Evolutionary conservation across 345 rosid species (phyloP).

Genomic region (Heritiera littoralis): DNA sequence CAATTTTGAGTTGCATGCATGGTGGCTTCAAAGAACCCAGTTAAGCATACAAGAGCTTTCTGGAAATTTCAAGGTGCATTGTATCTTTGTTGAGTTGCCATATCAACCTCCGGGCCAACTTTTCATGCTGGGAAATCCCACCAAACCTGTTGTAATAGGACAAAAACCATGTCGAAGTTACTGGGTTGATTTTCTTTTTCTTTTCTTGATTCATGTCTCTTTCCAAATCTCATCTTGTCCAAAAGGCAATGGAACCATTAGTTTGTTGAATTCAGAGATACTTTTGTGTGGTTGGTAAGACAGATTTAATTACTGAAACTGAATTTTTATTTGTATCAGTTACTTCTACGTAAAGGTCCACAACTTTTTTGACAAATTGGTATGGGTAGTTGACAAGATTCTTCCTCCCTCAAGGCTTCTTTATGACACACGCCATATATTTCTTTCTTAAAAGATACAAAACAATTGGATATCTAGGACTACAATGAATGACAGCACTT

Average conservation of each 20-base stretch:
- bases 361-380: constrained; percentile 28
- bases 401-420: neutral
- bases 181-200: neutral
- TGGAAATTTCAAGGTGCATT: neutral
- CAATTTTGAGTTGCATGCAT: neutral
- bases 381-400: constrained; percentile 27
- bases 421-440: neutral
- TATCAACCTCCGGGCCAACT: neutral
- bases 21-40: neutral
- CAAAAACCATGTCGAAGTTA: neutral
- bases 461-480: neutral
- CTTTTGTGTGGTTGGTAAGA: constrained; percentile 17
- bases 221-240: neutral
- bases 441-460: neutral
- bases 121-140: constrained; percentile 10
- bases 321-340: neutral
- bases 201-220: neutral
- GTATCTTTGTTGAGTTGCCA: neutral
- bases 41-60: neutral
- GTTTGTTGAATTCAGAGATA: neutral
- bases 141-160: neutral
- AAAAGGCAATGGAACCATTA: neutral
- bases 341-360: constrained; percentile 18
- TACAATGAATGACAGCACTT: neutral
- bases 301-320: constrained; percentile 3